Evolutionary conservation across 768 basidiomycete species (phyloP).

Genomic region (Nevesoporus exiguus): DNA sequence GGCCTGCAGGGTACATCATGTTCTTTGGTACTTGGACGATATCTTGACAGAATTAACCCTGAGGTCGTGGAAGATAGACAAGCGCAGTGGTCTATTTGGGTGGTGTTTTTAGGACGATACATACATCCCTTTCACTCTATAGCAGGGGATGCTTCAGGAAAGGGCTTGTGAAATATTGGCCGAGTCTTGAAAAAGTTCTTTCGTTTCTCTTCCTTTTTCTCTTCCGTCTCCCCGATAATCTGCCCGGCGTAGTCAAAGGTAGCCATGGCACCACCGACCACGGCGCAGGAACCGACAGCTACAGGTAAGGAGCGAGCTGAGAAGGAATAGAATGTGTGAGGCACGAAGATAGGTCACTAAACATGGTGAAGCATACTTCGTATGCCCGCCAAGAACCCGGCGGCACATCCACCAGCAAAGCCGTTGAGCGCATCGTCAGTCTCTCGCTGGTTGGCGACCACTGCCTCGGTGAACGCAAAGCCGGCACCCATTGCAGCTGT

Average conservation of each 20-base stretch:
- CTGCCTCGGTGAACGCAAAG: conserved; percentile 79
- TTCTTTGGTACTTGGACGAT: conserved; percentile 4
- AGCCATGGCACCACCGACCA: conserved; percentile 77
- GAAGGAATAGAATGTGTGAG: conserved; percentile 9
- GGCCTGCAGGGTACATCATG: background rate
- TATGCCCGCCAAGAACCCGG: conserved; percentile 87
- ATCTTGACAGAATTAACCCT: conserved; percentile 1
- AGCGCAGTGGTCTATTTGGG: conserved; percentile 14
- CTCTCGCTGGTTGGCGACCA: conserved; percentile 76
- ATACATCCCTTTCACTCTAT: conserved; percentile 18
- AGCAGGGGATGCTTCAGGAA: conserved; percentile 13
- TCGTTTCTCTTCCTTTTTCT: conserved; percentile 63
- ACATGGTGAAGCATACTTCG: conserved; percentile 49
- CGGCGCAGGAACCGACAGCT: conserved; percentile 73
- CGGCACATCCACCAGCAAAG: conserved; percentile 85
- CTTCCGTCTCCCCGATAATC: conserved; percentile 45
- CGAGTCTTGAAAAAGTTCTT: conserved; percentile 80
- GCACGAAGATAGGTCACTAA: background rate
- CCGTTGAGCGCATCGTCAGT: conserved; percentile 80
- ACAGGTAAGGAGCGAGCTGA: conserved; percentile 81
- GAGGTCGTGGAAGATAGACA: background rate
- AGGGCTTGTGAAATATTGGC: conserved; percentile 36
- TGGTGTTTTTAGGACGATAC: conserved; percentile 9
- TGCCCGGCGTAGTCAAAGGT: conserved; percentile 78
- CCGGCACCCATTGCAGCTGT: conserved; percentile 86